A percentile compares a stretch with the other conserved stretches of the same genome.
phyloP scores from a whole-genome alignment of 2,329 filamentous ascomycete genomes.

The Venturia pyrina region DNA sequence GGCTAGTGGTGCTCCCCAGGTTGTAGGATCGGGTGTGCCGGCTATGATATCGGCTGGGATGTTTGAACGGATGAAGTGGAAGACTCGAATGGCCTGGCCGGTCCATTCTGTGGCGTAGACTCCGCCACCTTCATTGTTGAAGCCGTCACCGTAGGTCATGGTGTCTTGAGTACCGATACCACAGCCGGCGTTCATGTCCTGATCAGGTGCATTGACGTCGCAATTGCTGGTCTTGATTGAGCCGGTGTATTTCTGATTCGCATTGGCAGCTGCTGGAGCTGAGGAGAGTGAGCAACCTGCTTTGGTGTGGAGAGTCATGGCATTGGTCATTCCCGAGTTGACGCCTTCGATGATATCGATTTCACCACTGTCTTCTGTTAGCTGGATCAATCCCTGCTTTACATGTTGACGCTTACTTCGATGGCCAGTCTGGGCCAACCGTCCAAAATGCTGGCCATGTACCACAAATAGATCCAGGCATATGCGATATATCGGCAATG shows the following conservation, averaged over 20 bases:
- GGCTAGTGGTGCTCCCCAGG: conserved; percentile 61
- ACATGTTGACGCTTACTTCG: conserved; percentile 14
- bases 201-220: conserved; percentile 32
- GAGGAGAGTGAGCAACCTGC: conserved; percentile 33
- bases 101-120: conserved; percentile 54
- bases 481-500: conserved; percentile 40
- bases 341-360: conserved; percentile 42
- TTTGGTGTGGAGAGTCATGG: conserved; percentile 38
- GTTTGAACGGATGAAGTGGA: conserved; percentile 64
- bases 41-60: conserved; percentile 55
- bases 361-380: conserved; percentile 27
- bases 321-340: conserved; percentile 31
- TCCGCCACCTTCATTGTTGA: conserved; percentile 40
- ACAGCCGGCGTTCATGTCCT: conserved; percentile 32
- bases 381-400: neutral
- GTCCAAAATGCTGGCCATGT: conserved; percentile 43
- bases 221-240: conserved; percentile 38
- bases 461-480: conserved; percentile 39
- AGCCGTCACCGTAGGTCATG: conserved; percentile 39
- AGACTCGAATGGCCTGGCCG: conserved; percentile 59
- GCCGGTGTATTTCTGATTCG: conserved; percentile 39
- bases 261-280: conserved; percentile 16
- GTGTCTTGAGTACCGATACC: conserved; percentile 30
- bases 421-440: conserved; percentile 27
- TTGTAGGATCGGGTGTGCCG: conserved; percentile 51